Percentiles rank a stretch among this genome's conserved stretches.
Evolutionary conservation across 805 yeast species (phyloP).

Genomic region (Candida mattraensis): DNA sequence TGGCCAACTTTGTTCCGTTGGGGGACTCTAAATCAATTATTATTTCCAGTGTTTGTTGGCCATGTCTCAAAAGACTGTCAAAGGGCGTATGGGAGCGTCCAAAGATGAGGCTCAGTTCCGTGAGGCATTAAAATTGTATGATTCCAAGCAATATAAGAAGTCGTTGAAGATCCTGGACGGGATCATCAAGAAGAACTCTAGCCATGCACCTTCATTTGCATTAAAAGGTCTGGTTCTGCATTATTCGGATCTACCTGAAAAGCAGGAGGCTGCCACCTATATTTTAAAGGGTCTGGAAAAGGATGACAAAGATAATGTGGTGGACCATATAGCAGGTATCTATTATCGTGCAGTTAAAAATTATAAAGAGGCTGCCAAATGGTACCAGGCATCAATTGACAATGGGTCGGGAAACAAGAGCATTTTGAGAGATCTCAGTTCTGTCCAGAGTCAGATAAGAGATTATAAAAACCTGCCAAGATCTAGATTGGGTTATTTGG

Average conservation of each 20-base stretch:
- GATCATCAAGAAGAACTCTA: slow-evolving; percentile 70
- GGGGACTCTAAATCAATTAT: too few relatives aligned
- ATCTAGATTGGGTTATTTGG: slow-evolving; percentile 68
- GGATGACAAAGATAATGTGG: slow-evolving; percentile 63
- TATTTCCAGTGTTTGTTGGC: slow-evolving; percentile 1
- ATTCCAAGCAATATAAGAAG: slow-evolving; percentile 82
- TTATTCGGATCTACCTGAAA: slow-evolving; percentile 48
- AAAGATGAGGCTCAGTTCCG: slow-evolving; percentile 78
- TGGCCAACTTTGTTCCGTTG: too few relatives aligned
- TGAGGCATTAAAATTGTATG: slow-evolving; percentile 81
- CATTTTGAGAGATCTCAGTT: slow-evolving; percentile 78
- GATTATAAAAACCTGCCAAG: slow-evolving; percentile 62
- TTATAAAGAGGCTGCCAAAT: slow-evolving; percentile 74
- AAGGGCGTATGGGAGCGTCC: slow-evolving; percentile 8
- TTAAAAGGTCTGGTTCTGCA: slow-evolving; percentile 75
- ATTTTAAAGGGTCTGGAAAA: slow-evolving; percentile 61
- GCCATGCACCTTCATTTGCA: slow-evolving; percentile 78
- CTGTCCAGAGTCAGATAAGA: slow-evolving; percentile 76
- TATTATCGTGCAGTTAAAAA: slow-evolving; percentile 69
- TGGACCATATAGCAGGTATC: slow-evolving; percentile 84
- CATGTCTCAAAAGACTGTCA: slow-evolving; percentile 1
- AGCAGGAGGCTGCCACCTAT: slow-evolving; percentile 61
- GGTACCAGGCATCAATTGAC: slow-evolving; percentile 71
- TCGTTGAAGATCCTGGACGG: slow-evolving; percentile 74
- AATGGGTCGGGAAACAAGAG: slow-evolving; percentile 77